Base-by-base conservation (phyloP, 2,329 filamentous ascomycete genomes). In the Neocucurbitaria cava region DNA sequence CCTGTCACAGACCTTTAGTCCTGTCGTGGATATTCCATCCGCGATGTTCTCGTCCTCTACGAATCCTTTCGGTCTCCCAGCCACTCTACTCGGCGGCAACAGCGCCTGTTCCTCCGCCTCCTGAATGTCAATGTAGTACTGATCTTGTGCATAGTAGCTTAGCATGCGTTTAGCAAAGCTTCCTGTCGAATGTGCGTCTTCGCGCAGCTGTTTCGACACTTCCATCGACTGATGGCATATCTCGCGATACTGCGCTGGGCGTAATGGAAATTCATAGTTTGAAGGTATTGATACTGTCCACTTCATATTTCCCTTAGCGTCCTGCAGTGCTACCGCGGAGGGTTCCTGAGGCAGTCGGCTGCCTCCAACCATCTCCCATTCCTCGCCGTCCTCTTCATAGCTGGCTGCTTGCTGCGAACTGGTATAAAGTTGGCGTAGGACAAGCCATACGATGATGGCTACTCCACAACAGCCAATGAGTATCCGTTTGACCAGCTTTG, bases 271-370 rank as follows among this genome's bases (percentile, higher is more conserved):
- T 3, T 81, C 78, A 41, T 82, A 79, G 52, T 82, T 82, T 6
- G 82, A 79, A 0, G 91, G 91, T 33, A 96, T 92, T 1, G 86
- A 92, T 10, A 96, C 84, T 0, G 91, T 95, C 92, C 92, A 96
- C 71, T 85, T 88, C 10, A 86, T 80, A 46, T 82, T 83, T 3
- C 89, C 89, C 40, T 81, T 79, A 23, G 79, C 77, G 74, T 92
- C 89, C 13, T 82, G 85, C 41, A 93, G 81, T 5, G 91, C 82
- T 18, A 95, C 82, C 0, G 90, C 89, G 0, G 88, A 89, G 0
- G 91, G 88, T 58, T 90, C 87, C 24, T 88, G 82, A 0, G 90
- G 90, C n/a, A 92, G 74, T 38, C 80, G 79, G 56, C 87, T 83
- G 56, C 86, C 86, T 33, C 82, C 85, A 7, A 90, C 83, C 81